Base-by-base conservation (phyloP, 2,329 filamentous ascomycete genomes). In the Clonostachys chloroleuca region DNA sequence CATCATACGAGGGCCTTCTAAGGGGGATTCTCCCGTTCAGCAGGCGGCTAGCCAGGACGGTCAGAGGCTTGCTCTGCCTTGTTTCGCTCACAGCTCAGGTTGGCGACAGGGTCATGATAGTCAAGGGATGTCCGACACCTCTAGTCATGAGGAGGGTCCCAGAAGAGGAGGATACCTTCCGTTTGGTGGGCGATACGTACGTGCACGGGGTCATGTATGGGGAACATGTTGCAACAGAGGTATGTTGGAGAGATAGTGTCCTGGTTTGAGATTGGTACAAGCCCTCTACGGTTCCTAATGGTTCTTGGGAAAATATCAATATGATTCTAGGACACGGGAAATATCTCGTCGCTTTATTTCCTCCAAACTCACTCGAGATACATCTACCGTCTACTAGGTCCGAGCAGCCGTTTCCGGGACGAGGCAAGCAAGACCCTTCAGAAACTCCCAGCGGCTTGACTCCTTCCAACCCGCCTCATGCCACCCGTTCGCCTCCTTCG, bases 151-250 rank as follows among this genome's bases (percentile, higher is more conserved):
- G 51, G 39, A 52, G 48, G 35, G 46, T 51, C 2, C 40, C 48
- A 8, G n/a, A 46, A 14, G 34, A 47, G 36, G 48, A 52, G n/a
- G 46, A 47, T 16, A 46, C 36, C 34, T 56, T 50, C 39, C 42
- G 43, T 14, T 18, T 57, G 16, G 42, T 54, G 6, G 52, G 53
- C 1, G 49, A 54, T 45, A 45, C 45, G 2, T 54, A 53, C 16
- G 47, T 55, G 7, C 52, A 52, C 14, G 51, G 51, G 6, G 47
- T 48, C 16, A 56, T 56, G 49, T 52, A 56, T 44, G 52, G 49
- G 12, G 54, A 56, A 16, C 48, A 51, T 34, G 20, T 52, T 17
- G 47, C 40, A 12, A 39, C 43, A 34, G 40, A 53, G 12, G 47
- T 42, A 24, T 34, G 45, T 13, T 57, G 44, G 49, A 48, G 50